These are phyloP conservation scores for Taphrina communis DNA, from an alignment of 1,139 yeast species.

Conservation along the genomic window DNA sequence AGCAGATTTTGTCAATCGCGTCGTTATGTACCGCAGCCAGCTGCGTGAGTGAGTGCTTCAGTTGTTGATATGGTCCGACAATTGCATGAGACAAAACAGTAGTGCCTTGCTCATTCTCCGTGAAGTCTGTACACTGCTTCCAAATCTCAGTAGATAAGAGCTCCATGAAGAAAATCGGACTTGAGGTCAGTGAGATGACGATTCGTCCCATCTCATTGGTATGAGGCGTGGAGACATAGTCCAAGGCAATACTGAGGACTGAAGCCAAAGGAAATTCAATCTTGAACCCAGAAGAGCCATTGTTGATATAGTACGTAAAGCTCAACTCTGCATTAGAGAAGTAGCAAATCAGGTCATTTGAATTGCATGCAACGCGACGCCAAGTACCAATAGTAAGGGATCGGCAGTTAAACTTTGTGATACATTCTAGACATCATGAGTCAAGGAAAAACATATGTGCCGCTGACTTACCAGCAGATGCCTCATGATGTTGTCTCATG, in stretches of 20 bases:
- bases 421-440: not conserved
- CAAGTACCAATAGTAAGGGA: conserved; percentile 51
- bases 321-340: conserved; percentile 47
- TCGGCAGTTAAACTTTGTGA: conserved; percentile 47
- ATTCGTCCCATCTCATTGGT: conserved; percentile 22
- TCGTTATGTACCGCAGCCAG: not conserved
- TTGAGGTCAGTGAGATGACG: conserved; percentile 34
- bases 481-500: not conserved
- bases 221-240: not conserved
- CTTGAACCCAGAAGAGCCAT: conserved; percentile 48
- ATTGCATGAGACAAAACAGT: conserved; percentile 47
- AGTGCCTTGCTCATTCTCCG: conserved; percentile 49
- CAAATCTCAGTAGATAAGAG: conserved; percentile 46
- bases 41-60: conserved; percentile 10
- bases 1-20: too few relatives aligned
- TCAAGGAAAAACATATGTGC: not conserved
- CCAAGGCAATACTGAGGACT: conserved; percentile 42
- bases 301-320: conserved; percentile 49
- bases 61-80: conserved; percentile 46
- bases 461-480: not conserved
- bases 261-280: conserved; percentile 48
- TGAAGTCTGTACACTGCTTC: conserved; percentile 50
- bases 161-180: conserved; percentile 49
- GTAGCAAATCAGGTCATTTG: conserved; percentile 48
- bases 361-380: conserved; percentile 48